phyloP scores from a whole-genome alignment of 257 asterid species.

The Capsicum baccatum region DNA sequence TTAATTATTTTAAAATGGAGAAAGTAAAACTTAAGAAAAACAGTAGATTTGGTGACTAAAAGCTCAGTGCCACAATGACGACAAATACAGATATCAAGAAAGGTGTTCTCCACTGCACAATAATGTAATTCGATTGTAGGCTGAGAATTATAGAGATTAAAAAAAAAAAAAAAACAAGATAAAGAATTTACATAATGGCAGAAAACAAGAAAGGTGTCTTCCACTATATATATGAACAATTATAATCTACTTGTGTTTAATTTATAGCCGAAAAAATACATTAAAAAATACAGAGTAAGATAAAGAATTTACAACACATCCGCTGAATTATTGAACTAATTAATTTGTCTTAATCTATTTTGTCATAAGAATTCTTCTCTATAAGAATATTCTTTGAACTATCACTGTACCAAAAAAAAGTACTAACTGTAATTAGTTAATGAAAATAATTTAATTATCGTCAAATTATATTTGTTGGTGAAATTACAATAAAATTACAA shows the following conservation, averaged over 20 bases:
- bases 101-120: neutral
- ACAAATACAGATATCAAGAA: neutral
- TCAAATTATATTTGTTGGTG: too few relatives aligned
- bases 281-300: neutral
- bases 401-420: too few relatives aligned
- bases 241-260: too few relatives aligned
- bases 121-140: neutral
- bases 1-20: too few relatives aligned
- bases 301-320: neutral
- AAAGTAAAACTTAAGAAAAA: neutral
- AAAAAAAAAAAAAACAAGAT: too few relatives aligned
- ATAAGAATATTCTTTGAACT: neutral
- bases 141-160: neutral
- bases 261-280: neutral
- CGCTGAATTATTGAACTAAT: neutral
- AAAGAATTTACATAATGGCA: neutral
- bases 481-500: too few relatives aligned
- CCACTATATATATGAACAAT: neutral
- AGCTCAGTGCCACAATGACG: neutral
- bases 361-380: neutral
- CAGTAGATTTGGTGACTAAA: neutral
- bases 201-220: conserved; percentile 25
- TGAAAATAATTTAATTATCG: too few relatives aligned
- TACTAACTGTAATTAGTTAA: too few relatives aligned
- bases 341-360: neutral